Percentiles rank a stretch among this genome's conserved stretches.
These are phyloP conservation scores for Neurospora sp. DNA, from an alignment of 495 filamentous ascomycete species.

Conservation along the genomic window DNA sequence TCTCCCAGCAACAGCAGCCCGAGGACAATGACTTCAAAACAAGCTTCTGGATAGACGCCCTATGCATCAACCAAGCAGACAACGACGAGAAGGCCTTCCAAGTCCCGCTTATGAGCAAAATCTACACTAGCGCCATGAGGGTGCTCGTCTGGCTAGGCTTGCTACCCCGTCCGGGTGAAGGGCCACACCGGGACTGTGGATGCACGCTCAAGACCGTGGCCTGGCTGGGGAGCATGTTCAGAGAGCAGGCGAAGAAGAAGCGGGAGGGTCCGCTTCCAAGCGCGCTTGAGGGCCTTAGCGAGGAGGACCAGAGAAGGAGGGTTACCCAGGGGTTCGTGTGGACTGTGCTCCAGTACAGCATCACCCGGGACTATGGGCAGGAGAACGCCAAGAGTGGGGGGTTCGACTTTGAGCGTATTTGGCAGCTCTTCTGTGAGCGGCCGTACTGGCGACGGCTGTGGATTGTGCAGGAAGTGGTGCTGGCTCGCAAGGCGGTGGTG, in stretches of 20 bases:
- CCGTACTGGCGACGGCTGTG: conserved; percentile 12
- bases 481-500: conserved; percentile 2
- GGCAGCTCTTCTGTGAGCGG: not conserved
- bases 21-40: not conserved
- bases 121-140: not conserved
- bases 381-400: not conserved
- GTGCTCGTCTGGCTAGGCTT: not conserved
- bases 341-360: not conserved
- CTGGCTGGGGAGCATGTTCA: not conserved
- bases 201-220: not conserved
- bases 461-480: conserved; percentile 15
- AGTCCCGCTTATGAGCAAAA: not conserved
- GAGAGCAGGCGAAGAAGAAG: not conserved
- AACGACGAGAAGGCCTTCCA: not conserved
- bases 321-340: not conserved
- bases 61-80: not conserved
- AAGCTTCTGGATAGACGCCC: not conserved
- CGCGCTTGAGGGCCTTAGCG: not conserved
- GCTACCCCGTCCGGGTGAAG: not conserved
- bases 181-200: not conserved
- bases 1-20: not conserved
- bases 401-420: not conserved
- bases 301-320: not conserved
- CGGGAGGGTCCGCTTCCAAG: not conserved
- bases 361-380: not conserved